phyloP scores from a whole-genome alignment of 225 moss, liverwort and hornwort genomes.

The Ulota crispa region DNA sequence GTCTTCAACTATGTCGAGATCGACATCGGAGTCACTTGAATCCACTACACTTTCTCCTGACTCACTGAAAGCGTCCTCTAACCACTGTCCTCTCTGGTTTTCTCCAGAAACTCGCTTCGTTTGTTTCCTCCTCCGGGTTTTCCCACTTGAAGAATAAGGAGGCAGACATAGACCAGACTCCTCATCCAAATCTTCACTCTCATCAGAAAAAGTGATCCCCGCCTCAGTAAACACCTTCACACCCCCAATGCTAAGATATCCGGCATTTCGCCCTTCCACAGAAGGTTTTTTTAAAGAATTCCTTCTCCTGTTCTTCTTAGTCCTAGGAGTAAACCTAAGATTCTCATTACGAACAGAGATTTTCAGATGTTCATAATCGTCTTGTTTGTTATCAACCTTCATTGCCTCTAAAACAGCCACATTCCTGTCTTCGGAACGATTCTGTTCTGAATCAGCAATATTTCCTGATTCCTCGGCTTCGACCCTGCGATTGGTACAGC shows the following conservation, averaged over 20 bases:
- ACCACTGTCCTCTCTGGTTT: constrained; percentile 43
- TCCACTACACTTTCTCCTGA: constrained; percentile 55
- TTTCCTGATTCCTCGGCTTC: constrained; percentile 32
- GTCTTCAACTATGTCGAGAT: constrained; percentile 75
- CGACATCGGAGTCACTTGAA: constrained; percentile 66
- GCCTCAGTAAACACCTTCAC: constrained; percentile 63
- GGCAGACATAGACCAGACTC: constrained; percentile 29
- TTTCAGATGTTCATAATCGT: constrained; percentile 11
- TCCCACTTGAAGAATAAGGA: constrained; percentile 39
- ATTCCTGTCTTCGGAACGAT: constrained; percentile 27
- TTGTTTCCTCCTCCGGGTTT: constrained; percentile 34
- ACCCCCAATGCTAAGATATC: constrained; percentile 75
- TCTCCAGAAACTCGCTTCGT: constrained; percentile 41
- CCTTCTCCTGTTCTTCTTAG: constrained; percentile 36
- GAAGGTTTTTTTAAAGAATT: constrained; percentile 11
- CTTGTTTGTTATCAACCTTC: constrained; percentile 34
- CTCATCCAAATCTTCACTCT: constrained; percentile 51
- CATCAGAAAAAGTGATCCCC: constrained; percentile 35
- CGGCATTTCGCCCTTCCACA: constrained; percentile 38
- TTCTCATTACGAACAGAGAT: constrained; percentile 17
- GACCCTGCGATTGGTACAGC: constrained; percentile 28
- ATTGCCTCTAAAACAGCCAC: constrained; percentile 46
- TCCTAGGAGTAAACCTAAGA: constrained; percentile 20
- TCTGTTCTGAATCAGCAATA: constrained; percentile 36
- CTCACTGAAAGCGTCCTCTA: constrained; percentile 60